A percentile compares a stretch with the other conserved stretches of the same genome.
Conservation (phyloP, 768 basidiomycete genomes). For the Lentinula raphanica region DNA sequence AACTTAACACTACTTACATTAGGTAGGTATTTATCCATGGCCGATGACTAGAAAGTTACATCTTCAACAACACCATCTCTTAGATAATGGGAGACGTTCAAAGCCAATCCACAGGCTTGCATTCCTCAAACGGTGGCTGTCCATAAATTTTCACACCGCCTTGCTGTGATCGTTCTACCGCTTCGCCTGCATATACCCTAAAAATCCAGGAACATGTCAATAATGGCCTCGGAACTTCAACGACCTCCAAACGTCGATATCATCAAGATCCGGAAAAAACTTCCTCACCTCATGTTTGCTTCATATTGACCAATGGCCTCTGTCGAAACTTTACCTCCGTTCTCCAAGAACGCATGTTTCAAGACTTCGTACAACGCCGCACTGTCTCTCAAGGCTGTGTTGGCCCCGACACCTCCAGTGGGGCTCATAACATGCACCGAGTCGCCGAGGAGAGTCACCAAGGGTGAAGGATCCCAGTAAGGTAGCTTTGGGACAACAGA, state of each 20-base stretch:
- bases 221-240: too few relatives aligned
- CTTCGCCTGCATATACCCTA: neutral
- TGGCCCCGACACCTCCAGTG: constrained; percentile 2
- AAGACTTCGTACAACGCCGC: constrained; percentile 1
- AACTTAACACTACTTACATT: too few relatives aligned
- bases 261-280: neutral
- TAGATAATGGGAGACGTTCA: neutral
- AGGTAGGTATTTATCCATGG: too few relatives aligned
- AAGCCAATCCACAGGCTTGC: neutral
- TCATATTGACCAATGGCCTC: neutral
- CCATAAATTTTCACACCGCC: constrained; percentile 2
- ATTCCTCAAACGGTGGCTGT: constrained; percentile 3
- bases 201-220: neutral
- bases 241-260: too few relatives aligned
- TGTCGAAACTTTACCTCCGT: neutral
- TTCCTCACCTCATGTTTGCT: neutral
- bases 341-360: neutral
- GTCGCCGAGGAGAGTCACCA: neutral
- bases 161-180: neutral
- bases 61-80: too few relatives aligned
- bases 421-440: constrained; percentile 4
- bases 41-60: too few relatives aligned
- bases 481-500: neutral
- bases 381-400: constrained; percentile 1
- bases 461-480: neutral